Evolutionary conservation across 2,329 filamentous ascomycete species (phyloP), one percentile per base, ranked within the genome.

Genomic region (Coniochaeta sp.): DNA sequence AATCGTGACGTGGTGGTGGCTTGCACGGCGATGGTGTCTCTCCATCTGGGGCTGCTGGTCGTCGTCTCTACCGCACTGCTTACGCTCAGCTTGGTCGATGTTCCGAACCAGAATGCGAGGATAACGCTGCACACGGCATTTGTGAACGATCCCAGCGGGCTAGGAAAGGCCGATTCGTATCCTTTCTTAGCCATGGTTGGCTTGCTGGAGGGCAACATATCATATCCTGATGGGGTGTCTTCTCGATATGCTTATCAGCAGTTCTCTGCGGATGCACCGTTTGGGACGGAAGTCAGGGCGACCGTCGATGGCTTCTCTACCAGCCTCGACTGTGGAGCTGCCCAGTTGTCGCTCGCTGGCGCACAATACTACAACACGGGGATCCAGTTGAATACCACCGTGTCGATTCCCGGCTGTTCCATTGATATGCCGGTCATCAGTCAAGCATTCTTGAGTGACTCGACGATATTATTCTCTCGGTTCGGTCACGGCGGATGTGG

Each of bases 21-120:
- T 0, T 65, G 64, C 24, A 64, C 70, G 0, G 60, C 69, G 1
- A 58, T 63, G 0, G 59, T 71, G 1, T 68, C 70, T 1, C 34
- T 76, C 28, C 50, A 75, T 3, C 64, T 77, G 28, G 71, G 71
- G 62, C 5, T 71, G 6, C 62, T 72, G 8, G 65, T 76, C 30
- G 65, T 77, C 17, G 64, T 74, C 8, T 72, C 75, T 0, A 72
- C 74, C 0, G 74, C 70, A 5, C 66, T 77, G 38, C 69, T 76
- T 50, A 71, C 70, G 2, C 71, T 74, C 4, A 67, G 61, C 4
- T 62, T 72, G 2, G 64, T 72, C 16, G 65, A 65, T 3, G 61
- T 70, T 10, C 62, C 64, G 10, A 65, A 65, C 30, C 61, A 67
- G n/a, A 62, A 62, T 6, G 63, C 67, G 4, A 61, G 64, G 0